phyloP scores from a whole-genome alignment of 495 filamentous ascomycete genomes.

The Patellaria atrata region DNA sequence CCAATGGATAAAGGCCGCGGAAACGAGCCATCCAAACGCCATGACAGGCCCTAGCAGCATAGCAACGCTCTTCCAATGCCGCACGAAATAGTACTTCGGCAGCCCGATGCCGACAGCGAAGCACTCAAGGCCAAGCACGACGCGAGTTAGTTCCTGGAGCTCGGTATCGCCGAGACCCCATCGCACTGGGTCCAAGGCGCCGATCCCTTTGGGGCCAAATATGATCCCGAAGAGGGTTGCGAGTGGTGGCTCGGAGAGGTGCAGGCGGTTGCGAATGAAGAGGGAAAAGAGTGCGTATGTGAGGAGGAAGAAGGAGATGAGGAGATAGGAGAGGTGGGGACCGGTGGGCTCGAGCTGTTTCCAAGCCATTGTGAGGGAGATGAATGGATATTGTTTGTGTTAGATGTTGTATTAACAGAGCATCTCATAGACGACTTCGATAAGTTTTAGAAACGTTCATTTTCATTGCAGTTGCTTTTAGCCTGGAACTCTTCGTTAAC shows the following conservation, averaged over 20 bases:
- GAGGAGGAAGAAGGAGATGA: slow-evolving; percentile 33
- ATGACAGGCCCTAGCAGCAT: slow-evolving; percentile 38
- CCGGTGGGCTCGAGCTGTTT: slow-evolving; percentile 32
- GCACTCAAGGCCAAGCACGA: slow-evolving; percentile 35
- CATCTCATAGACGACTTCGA: too few relatives aligned
- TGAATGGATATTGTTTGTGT: too few relatives aligned
- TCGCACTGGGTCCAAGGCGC: slow-evolving; percentile 25
- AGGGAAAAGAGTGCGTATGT: slow-evolving; percentile 33
- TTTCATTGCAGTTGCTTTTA: too few relatives aligned
- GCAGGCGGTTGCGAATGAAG: slow-evolving; percentile 36
- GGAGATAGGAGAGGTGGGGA: slow-evolving; percentile 33
- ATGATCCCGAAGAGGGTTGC: slow-evolving; percentile 34
- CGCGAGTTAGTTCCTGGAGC: slow-evolving; percentile 32
- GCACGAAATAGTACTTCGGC: slow-evolving; percentile 30
- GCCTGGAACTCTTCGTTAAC: too few relatives aligned
- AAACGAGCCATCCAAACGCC: slow-evolving; percentile 35
- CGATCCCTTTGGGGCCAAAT: slow-evolving; percentile 28
- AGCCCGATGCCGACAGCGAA: slow-evolving; percentile 36
- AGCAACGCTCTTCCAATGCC: slow-evolving; percentile 31
- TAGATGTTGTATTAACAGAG: too few relatives aligned
- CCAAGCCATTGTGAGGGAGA: slow-evolving; percentile 23
- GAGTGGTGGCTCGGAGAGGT: slow-evolving; percentile 38
- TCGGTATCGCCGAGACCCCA: slow-evolving; percentile 33
- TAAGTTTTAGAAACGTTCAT: too few relatives aligned
- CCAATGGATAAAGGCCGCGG: slow-evolving; percentile 26